Conservation (phyloP, 2,329 filamentous ascomycete genomes). For the Fusarium nygamai region DNA sequence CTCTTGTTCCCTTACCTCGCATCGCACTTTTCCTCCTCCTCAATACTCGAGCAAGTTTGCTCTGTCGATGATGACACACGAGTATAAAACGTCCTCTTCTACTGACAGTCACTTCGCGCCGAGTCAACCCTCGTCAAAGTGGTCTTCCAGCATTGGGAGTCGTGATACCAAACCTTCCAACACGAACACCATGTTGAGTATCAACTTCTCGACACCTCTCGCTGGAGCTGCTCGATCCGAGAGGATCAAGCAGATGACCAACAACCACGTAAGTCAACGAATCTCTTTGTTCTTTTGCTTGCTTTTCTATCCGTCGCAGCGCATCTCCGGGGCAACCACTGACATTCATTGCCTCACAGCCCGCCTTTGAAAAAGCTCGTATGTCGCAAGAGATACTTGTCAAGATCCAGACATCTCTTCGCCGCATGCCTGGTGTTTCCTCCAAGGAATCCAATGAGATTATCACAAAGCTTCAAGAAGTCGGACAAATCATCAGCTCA, state of each 20-base stretch:
- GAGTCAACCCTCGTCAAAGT: slow-evolving; percentile 21
- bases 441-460: slow-evolving; percentile 49
- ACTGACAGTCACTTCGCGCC: slow-evolving; percentile 11
- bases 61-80: slow-evolving; percentile 24
- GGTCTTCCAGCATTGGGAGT: slow-evolving; percentile 31
- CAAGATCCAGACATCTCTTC: slow-evolving; percentile 52
- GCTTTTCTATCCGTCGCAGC: neutral
- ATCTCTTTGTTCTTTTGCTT: neutral
- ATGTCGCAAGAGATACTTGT: slow-evolving; percentile 49
- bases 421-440: slow-evolving; percentile 52
- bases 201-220: slow-evolving; percentile 54
- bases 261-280: slow-evolving; percentile 49
- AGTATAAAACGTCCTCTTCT: slow-evolving; percentile 5
- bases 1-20: neutral
- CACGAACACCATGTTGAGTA: slow-evolving; percentile 47
- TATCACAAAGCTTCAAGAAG: slow-evolving; percentile 48
- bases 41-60: neutral
- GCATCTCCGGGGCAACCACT: neutral
- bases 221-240: slow-evolving; percentile 49
- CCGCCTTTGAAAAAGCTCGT: slow-evolving; percentile 49
- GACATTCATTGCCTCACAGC: slow-evolving; percentile 32
- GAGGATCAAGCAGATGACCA: slow-evolving; percentile 52
- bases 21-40: neutral
- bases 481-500: slow-evolving; percentile 50
- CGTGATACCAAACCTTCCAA: slow-evolving; percentile 20